Conservation (phyloP, 108 stramenopile genomes). For the Heterococcus sp. region DNA sequence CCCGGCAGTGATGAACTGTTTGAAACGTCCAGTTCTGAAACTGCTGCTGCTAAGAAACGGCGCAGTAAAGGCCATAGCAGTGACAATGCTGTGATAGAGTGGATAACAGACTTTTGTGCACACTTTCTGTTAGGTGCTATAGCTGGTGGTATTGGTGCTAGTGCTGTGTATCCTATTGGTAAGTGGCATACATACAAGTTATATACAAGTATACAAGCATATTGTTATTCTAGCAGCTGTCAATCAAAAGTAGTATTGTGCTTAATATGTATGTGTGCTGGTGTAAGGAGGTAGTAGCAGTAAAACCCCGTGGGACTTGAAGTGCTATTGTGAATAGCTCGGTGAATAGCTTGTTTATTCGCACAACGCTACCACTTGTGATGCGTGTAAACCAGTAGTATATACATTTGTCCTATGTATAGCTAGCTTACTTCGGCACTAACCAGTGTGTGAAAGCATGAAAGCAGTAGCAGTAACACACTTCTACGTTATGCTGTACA, state of each 20-base stretch:
- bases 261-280: slow-evolving; percentile 13
- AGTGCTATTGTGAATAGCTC: neutral
- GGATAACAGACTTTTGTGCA: slow-evolving; percentile 9
- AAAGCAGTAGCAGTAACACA: neutral
- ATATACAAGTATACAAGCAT: neutral
- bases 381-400: no score
- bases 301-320: slow-evolving; percentile 55
- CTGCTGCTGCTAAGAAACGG: no score
- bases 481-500: neutral
- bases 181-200: slow-evolving; percentile 61
- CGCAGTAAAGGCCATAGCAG: no score
- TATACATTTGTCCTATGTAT: no score
- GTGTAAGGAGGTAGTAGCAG: slow-evolving; percentile 39
- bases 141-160: slow-evolving; percentile 53
- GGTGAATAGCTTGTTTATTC: no score
- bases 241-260: neutral
- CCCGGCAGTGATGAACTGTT: no score
- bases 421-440: neutral
- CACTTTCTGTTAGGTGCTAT: slow-evolving; percentile 44
- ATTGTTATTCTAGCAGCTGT: no score
- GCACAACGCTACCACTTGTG: no score
- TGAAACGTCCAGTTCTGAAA: neutral
- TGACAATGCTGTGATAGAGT: neutral
- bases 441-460: neutral
- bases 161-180: slow-evolving; percentile 58